A percentile compares a stretch with the other conserved stretches of the same genome.
Conservation (phyloP, 805 yeast genomes). For the baker's yeast (Saccharomyces cerevisiae) region DNA sequence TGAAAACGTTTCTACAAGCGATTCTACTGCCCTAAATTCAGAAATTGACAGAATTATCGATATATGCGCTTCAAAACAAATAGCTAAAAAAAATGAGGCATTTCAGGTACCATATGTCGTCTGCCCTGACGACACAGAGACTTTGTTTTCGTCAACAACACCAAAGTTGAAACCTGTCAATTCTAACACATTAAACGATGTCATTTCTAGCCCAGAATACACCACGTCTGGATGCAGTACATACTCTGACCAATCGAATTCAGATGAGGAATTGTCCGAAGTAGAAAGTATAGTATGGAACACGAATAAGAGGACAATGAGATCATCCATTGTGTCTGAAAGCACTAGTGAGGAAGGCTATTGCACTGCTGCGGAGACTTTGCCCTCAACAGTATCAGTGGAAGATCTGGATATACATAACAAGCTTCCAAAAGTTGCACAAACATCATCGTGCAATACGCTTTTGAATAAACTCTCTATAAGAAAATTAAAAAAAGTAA, state of each 20-base stretch:
- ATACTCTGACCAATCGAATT: conserved; percentile 14
- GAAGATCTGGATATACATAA: background rate
- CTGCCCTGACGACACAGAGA: background rate
- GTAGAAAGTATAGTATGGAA: conserved; percentile 8
- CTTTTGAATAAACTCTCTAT: background rate
- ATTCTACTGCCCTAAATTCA: conserved; percentile 4
- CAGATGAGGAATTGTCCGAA: conserved; percentile 23
- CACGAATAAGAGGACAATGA: background rate
- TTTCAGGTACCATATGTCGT: conserved; percentile 1
- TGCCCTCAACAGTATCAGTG: conserved; percentile 1
- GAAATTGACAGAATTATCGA: conserved; percentile 15
- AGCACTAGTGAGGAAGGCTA: conserved; percentile 3
- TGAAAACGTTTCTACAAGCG: background rate
- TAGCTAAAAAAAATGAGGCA: conserved; percentile 1
- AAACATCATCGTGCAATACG: background rate
- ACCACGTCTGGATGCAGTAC: conserved; percentile 10
- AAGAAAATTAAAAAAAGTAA: background rate
- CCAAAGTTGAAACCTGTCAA: conserved; percentile 5
- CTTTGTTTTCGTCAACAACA: background rate
- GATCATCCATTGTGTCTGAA: background rate
- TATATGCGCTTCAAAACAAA: conserved; percentile 2
- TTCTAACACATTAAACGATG: conserved; percentile 4
- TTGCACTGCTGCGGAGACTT: conserved; percentile 4
- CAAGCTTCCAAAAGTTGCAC: background rate
- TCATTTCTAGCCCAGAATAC: conserved; percentile 23